These are phyloP conservation scores for Mucuna pruriens DNA, from an alignment of 306 rosid species.

Conservation along the genomic window DNA sequence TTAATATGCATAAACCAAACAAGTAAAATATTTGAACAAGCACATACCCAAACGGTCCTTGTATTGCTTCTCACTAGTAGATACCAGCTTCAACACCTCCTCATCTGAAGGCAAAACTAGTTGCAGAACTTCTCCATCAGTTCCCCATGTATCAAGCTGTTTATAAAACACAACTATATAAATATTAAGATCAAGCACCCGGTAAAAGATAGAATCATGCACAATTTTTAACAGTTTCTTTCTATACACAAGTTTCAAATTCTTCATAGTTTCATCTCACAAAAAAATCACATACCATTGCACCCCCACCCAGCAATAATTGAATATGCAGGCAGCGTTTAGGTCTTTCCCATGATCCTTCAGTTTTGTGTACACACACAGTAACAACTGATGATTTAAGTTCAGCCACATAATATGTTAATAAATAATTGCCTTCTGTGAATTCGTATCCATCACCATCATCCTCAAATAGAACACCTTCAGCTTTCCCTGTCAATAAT, in stretches of 20 bases:
- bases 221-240: conserved; percentile 6
- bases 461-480: conserved; percentile 89
- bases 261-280: conserved; percentile 28
- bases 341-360: conserved; percentile 88
- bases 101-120: conserved; percentile 68
- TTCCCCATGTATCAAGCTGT: conserved; percentile 81
- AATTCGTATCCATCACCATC: conserved; percentile 95
- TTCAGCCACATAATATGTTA: conserved; percentile 82
- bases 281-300: conserved; percentile 64
- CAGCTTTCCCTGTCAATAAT: conserved; percentile 76
- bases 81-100: conserved; percentile 66
- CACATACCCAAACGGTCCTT: conserved; percentile 61
- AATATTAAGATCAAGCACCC: conserved; percentile 18
- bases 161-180: conserved; percentile 24
- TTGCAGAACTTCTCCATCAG: conserved; percentile 82
- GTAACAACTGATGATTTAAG: conserved; percentile 66
- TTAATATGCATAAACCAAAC: conserved; percentile 10
- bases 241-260: conserved; percentile 15
- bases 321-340: conserved; percentile 72
- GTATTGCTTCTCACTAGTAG: conserved; percentile 63
- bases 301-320: conserved; percentile 83
- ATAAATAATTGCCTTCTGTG: conserved; percentile 70
- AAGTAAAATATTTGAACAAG: conserved; percentile 24
- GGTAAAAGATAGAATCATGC: conserved; percentile 11
- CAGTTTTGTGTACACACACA: conserved; percentile 63